Conservation (phyloP, 2,329 filamentous ascomycete species). For the Colletotrichum zoysiae region DNA sequence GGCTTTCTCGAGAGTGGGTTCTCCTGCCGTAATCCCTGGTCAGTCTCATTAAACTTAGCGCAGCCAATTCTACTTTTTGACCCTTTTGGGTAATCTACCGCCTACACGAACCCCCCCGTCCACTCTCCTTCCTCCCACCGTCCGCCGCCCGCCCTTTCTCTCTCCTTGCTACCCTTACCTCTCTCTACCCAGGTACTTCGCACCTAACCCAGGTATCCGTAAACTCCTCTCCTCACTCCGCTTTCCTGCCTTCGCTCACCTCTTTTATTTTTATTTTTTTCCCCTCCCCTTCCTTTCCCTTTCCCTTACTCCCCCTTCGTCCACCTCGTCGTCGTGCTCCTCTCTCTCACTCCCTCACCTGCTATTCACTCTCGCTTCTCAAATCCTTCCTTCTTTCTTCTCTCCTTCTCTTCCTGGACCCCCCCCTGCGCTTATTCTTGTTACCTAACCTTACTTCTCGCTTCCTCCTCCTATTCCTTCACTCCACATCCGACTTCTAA, state of each 20-base stretch:
- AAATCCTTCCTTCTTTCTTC: constrained; percentile 49
- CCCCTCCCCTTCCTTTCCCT: not conserved
- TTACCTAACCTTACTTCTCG: constrained; percentile 42
- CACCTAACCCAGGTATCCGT: constrained; percentile 2
- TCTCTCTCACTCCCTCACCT: constrained; percentile 31
- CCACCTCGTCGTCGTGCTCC: constrained; percentile 13
- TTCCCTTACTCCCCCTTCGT: constrained; percentile 6
- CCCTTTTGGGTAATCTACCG: constrained; percentile 55
- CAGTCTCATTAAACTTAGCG: constrained; percentile 58
- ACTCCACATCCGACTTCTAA: constrained; percentile 41
- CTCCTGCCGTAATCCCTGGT: constrained; percentile 45
- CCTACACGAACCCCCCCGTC: constrained; percentile 45
- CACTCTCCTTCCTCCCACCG: constrained; percentile 42
- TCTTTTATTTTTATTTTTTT: constrained; percentile 44
- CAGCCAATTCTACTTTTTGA: constrained; percentile 51
- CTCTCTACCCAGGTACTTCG: not conserved
- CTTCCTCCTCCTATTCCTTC: constrained; percentile 44
- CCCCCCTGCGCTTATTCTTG: constrained; percentile 49
- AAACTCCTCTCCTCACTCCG: constrained; percentile 31
- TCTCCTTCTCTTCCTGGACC: constrained; percentile 44
- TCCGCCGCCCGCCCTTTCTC: constrained; percentile 29
- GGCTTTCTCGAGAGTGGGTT: constrained; percentile 27
- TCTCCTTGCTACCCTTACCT: constrained; percentile 32
- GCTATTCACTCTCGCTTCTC: constrained; percentile 46
- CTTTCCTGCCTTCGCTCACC: constrained; percentile 31